Evolutionary conservation across 768 basidiomycete species (phyloP), one percentile per base, ranked within the genome.

Genomic region (Pluteus cervinus): DNA sequence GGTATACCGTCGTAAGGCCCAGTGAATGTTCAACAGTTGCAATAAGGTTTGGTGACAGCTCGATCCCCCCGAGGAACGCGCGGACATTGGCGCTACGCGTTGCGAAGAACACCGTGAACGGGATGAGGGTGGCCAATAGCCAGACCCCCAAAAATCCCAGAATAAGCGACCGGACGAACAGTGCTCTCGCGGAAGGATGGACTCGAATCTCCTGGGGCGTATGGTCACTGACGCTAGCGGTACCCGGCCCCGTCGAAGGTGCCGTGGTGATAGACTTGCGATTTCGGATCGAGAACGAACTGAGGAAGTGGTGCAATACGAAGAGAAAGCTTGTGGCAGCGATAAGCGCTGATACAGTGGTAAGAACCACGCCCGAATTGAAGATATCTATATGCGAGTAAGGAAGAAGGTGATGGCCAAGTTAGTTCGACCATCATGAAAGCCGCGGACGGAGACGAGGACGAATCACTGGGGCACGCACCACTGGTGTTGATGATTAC

Each of bases 41-140:
- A n/a, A 75, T 50, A 14, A 57, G 31, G 5, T 35, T 10, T 8
- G 49, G 41, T 5, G 67, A 57, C 7, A 76, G 21, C 14, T 46
- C 48, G 9, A 56, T 20, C 4, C 52, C 55, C 6, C 46, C 52
- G 37, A 71, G 33, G 15, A 49, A 55, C n/a, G 65, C 69, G n/a
- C 45, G 34, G 35, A 73, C 55, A 37, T 55, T 52, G 15, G 67
- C 70, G 15, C 50, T 47, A 16, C 56, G 57, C 31, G 52, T 75
- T 21, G 60, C 61, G 41, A 66, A 60, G 50, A 67, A 64, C 48
- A 58, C 54, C 11, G 66, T 66, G 48, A 65, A 69, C 5, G 73
- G 58, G 7, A 75, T 56, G 16, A 66, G 53, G 4, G 59, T 54
- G 14, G 66, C 68, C 45, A 75, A 59, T 28, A 75, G 53, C 65